Evolutionary conservation across 768 basidiomycete genomes (phyloP).

Genomic region (Peribolospora baueri): DNA sequence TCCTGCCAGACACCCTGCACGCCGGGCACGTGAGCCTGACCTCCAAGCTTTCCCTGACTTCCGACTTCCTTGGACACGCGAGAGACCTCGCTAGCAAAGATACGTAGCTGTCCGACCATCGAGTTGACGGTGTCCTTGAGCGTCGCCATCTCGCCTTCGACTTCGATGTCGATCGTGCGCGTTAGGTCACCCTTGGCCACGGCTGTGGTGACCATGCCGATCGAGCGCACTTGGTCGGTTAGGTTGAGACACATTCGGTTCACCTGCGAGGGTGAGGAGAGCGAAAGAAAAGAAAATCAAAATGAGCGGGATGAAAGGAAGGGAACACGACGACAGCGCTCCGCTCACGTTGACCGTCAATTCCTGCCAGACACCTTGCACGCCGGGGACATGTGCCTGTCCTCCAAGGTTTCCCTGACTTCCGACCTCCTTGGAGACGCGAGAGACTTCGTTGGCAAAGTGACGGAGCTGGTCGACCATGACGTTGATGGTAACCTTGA

Average conservation of each 20-base stretch:
- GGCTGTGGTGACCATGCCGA: constrained; percentile 87
- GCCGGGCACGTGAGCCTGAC: constrained; percentile 15
- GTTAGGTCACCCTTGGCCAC: constrained; percentile 67
- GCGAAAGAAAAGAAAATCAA: constrained; percentile 21
- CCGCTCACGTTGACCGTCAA: not conserved
- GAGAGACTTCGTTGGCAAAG: constrained; percentile 33
- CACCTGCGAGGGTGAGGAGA: not conserved
- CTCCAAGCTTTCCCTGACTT: constrained; percentile 38
- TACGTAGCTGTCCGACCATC: constrained; percentile 10
- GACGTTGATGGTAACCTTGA: constrained; percentile 63
- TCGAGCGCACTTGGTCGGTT: constrained; percentile 69
- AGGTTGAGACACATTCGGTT: constrained; percentile 15
- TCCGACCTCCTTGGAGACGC: constrained; percentile 77
- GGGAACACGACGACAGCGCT: not conserved
- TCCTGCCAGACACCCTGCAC: constrained; percentile 25
- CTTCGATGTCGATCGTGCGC: constrained; percentile 69
- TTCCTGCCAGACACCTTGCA: constrained; percentile 76
- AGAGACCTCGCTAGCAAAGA: constrained; percentile 11
- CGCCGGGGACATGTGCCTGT: constrained; percentile 73
- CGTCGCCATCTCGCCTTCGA: constrained; percentile 63
- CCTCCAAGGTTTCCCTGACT: constrained; percentile 83
- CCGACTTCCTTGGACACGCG: constrained; percentile 26
- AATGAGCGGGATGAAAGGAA: not conserved
- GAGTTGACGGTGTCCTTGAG: constrained; percentile 21
- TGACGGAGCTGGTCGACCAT: constrained; percentile 41